phyloP scores from a whole-genome alignment of 495 filamentous ascomycete species.

The Delitschia confertaspora region DNA sequence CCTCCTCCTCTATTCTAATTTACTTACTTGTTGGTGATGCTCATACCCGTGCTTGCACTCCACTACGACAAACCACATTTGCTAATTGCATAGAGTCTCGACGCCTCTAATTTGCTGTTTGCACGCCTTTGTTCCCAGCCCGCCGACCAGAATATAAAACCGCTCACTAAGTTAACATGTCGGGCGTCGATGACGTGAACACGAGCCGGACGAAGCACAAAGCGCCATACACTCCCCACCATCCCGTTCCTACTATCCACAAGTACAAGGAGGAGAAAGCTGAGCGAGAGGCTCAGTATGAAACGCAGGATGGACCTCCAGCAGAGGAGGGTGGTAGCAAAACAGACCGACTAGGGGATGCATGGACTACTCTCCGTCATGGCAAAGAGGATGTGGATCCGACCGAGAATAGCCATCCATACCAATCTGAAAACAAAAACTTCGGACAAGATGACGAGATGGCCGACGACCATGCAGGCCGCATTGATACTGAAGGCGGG shows the following conservation, averaged over 20 bases:
- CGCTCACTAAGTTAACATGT: slow-evolving; percentile 28
- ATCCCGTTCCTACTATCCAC: slow-evolving; percentile 56
- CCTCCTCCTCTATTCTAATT: too few relatives aligned
- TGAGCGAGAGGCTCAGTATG: slow-evolving; percentile 37
- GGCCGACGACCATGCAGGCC: slow-evolving; percentile 34
- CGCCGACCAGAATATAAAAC: too few relatives aligned
- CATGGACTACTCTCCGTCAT: slow-evolving; percentile 15
- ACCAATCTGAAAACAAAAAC: slow-evolving; percentile 29
- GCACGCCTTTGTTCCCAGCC: too few relatives aligned
- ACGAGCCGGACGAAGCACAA: slow-evolving; percentile 40
- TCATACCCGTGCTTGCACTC: background rate
- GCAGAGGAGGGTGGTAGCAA: slow-evolving; percentile 17
- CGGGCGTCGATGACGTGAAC: slow-evolving; percentile 39
- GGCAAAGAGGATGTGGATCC: slow-evolving; percentile 27
- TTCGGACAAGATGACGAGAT: slow-evolving; percentile 12
- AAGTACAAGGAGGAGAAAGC: slow-evolving; percentile 50
- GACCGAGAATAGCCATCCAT: slow-evolving; percentile 19
- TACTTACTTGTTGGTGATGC: slow-evolving; percentile 2
- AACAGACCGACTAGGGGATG: slow-evolving; percentile 14
- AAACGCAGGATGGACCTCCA: slow-evolving; percentile 15
- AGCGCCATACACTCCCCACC: slow-evolving; percentile 46
- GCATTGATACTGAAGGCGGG: slow-evolving; percentile 32
- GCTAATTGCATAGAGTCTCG: too few relatives aligned
- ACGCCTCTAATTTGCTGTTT: too few relatives aligned
- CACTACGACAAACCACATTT: background rate